Base-by-base conservation (phyloP, 495 filamentous ascomycete species). In the Aspergillus cavernicola region DNA sequence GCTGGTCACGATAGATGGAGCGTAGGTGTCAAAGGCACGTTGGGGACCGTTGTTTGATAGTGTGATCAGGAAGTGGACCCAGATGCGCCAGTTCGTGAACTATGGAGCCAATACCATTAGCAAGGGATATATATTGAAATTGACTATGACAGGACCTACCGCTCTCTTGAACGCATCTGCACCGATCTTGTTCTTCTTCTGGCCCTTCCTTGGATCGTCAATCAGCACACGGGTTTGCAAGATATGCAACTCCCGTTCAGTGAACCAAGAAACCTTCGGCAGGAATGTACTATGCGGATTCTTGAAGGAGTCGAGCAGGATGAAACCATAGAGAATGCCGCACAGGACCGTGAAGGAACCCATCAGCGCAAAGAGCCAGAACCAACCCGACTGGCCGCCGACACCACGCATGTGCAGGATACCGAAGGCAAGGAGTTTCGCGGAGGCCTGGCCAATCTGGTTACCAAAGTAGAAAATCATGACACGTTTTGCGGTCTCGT, bases 271-370 rank as follows among this genome's bases (percentile, higher is more conserved):
- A 4, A 44, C 13, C 8, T 47, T 39, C 0, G 48, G 48, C 10
- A 57, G 18, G 23, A 52, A 44, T 10, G 50, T 52, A 18, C 50
- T 52, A 15, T 43, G 50, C 29, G 50, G 50, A 39, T 44, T 52
- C 39, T 3, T 6, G 39, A 52, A 52, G 12, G 50, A 52, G 22
- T 52, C 50, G 6, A 35, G 39, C 39, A 52, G 22, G 29, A 52
- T 56, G 1, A 71, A 63, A 18, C 77, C 39, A 28, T 16, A 52
- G 29, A 43, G 43, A 16, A 52, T 44, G 6, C 50, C 50, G 11
- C 18, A 20, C 4, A 52, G n/a, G 11, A 52, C 50, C 1, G 50
- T 52, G 12, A 52, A 75, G 2, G 75, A 38, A 12, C 52, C 52
- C 52, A 55, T 55, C 16, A 55, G 33, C 6, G 41, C 32, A 24